Evolutionary conservation across 768 basidiomycete species (phyloP), one percentile per base, ranked within the genome.

Genomic region (Rhodotorula babjevae): DNA sequence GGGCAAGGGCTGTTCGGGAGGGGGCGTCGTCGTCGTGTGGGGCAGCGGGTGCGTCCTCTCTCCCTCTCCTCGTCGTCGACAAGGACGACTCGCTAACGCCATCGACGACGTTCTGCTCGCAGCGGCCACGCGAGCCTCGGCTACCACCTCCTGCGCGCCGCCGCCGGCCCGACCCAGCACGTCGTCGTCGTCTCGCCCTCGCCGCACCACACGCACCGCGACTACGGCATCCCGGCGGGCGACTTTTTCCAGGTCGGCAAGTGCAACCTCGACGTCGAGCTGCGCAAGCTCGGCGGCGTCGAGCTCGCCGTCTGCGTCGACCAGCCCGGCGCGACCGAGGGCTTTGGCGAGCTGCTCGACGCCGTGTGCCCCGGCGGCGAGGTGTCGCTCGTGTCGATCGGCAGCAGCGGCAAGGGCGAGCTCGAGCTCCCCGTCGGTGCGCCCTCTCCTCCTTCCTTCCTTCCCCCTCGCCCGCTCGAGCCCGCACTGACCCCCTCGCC

Each of bases 41-140:
- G 69, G 69, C n/a, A 50, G 68, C 49, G 19, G 40, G 15, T 58
- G 9, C 56, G 56, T 4, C 29, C 29, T 36, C 57, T 25, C 40
- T 47, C 42, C 14, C 42, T 46, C 21, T 36, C 36, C 36, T 16
- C 6, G 23, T 16, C 10, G 12, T 19, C 66, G 46, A 9, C 14
- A 15, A 18, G 44, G 42, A 46, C 11, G 7, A 21, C 14, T 5
- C n/a, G n/a, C 49, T 31, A 3, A 19, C 16, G 49, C 25, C 29
- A 11, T 7, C 23, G 50, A 4, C 23, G 8, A 3, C 50, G 25
- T 46, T 25, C 25, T n/a, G n/a, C n/a, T n/a, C 50, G 10, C 60
- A 71, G 71, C 23, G 71, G 71, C 23, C 53, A 42, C 57, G 71
- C 71, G 33, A 47, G 61, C 40, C 50, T 72, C 47, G 49, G 40